These are phyloP conservation scores for Saccharomyces uvarum DNA, from an alignment of 1,139 yeast species.

Conservation along the genomic window DNA sequence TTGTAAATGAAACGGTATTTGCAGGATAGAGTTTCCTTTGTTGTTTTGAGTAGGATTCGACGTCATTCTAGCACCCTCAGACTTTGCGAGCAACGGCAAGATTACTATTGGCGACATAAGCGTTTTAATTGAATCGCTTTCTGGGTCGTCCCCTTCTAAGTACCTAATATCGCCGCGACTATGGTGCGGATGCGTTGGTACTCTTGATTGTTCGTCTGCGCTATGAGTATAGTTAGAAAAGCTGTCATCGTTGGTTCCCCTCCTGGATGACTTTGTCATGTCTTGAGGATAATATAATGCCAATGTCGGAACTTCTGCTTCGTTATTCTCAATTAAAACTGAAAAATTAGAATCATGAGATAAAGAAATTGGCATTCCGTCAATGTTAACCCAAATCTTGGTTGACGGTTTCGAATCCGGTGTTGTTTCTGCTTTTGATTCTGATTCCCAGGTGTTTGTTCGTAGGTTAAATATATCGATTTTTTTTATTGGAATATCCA, in stretches of 20 bases:
- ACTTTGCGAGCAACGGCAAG: slow-evolving; percentile 28
- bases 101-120: slow-evolving; percentile 27
- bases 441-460: slow-evolving; percentile 40
- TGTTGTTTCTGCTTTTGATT: slow-evolving; percentile 8
- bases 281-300: slow-evolving; percentile 17
- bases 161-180: neutral
- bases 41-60: slow-evolving; percentile 11
- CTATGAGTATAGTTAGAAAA: neutral
- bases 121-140: neutral
- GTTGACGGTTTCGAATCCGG: neutral
- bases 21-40: slow-evolving; percentile 11
- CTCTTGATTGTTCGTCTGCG: neutral
- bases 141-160: neutral
- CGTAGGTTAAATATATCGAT: slow-evolving; percentile 50
- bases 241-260: neutral
- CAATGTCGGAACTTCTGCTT: slow-evolving; percentile 23
- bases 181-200: neutral
- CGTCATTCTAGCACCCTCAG: slow-evolving; percentile 29
- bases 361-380: slow-evolving; percentile 17
- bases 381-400: slow-evolving; percentile 15
- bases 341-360: slow-evolving; percentile 20
- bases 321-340: slow-evolving; percentile 22
- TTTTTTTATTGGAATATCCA: slow-evolving; percentile 37
- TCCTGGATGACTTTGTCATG: slow-evolving; percentile 1
- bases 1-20: slow-evolving; percentile 34